Evolutionary conservation across 2,329 filamentous ascomycete genomes (phyloP), one percentile per base, ranked within the genome.

Genomic region (Metarhizium brunneum): DNA sequence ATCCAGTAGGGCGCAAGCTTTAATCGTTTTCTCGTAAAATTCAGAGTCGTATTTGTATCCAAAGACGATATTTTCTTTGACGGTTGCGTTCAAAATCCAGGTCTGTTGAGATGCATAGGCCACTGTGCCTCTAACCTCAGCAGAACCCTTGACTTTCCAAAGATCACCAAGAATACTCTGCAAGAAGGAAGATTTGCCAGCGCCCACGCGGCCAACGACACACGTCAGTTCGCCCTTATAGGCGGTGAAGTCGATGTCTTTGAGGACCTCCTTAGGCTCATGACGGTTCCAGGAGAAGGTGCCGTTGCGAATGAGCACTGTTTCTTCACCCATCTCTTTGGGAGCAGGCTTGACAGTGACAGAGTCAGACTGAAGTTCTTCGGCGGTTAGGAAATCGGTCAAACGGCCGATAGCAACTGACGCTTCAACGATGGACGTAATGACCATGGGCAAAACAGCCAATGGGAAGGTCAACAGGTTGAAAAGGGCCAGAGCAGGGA

Each of bases 61-160:
- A 66, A 99, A 99, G 4, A 96, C 79, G 63, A 99, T 96, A 67
- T 99, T 99, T 67, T 99, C 94, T 64, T 91, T 90, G 56, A 99
- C 92, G 35, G 89, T 95, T 8, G 94, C 94, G 67, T 99, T 99
- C 85, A 97, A 92, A 53, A 99, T 88, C 94, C 95, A 99, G 20
- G 91, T 78, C 65, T 89, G 85, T 69, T 99, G 95, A 16, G 91
- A 89, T 57, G 95, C 94, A 68, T 97, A 99, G 1, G 94, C 94
- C 45, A 90, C 82, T 32, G 80, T 83, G 50, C 94, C 95, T 62
- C 88, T 85, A 10, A 99, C 79, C 55, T 88, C 79, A 4, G 96
- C 92, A 59, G 88, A 80, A 50, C 94, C 94, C 58, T 88, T 84
- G 52, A 87, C 79, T 69, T 96, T 97, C 85, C 87, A 96, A 4